phyloP scores from a whole-genome alignment of 2,329 filamentous ascomycete genomes.

The Apiospora sp. region DNA sequence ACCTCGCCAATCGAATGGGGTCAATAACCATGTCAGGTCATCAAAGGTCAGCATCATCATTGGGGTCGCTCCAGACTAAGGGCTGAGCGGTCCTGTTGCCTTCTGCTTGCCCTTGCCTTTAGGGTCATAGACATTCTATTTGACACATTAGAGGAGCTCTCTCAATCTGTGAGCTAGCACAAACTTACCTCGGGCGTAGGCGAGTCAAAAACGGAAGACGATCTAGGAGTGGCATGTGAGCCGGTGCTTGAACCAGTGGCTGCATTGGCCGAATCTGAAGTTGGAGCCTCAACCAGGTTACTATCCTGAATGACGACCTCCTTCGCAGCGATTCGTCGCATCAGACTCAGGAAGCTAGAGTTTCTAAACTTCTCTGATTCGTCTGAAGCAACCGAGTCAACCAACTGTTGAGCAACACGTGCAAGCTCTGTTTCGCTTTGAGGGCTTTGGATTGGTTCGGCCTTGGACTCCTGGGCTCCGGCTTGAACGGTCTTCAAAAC shows the following conservation, averaged over 20 bases:
- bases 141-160: neutral
- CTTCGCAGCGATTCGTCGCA: conserved; percentile 76
- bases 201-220: neutral
- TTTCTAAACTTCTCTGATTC: conserved; percentile 78
- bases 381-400: conserved; percentile 74
- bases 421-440: conserved; percentile 70
- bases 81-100: neutral
- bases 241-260: neutral
- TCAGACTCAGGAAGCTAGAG: conserved; percentile 78
- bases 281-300: conserved; percentile 59
- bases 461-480: conserved; percentile 50
- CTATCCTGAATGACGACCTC: conserved; percentile 79
- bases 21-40: neutral
- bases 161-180: neutral
- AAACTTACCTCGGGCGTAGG: neutral
- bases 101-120: conserved; percentile 16
- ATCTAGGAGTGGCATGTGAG: neutral
- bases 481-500: conserved; percentile 30
- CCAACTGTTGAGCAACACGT: conserved; percentile 73
- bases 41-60: no score
- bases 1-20: neutral
- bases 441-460: neutral
- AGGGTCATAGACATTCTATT: neutral
- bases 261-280: neutral
- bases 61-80: neutral